These are phyloP conservation scores for Cryptococcus sp. DNA, from an alignment of 1,284 basidiomycete genomes.

Conservation along the genomic window DNA sequence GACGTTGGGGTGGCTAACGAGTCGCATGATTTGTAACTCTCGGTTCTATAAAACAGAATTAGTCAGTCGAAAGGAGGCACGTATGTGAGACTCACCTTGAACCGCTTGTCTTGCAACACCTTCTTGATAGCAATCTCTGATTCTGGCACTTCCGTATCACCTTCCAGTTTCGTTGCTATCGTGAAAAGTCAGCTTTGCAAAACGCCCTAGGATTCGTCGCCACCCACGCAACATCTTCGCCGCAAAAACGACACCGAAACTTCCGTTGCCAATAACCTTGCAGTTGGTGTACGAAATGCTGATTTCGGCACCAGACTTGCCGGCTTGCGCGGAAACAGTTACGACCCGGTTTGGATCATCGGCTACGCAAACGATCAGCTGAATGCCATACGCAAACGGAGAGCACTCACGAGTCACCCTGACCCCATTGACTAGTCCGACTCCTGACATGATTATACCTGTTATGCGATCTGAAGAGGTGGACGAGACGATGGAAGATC, in stretches of 20 bases:
- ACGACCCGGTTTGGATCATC: conserved; percentile 95
- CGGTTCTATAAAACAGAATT: conserved; percentile 69
- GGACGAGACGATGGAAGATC: too few relatives aligned
- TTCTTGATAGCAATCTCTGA: conserved; percentile 99
- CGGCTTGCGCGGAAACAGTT: conserved; percentile 91
- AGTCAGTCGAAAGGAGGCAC: conserved; percentile 13
- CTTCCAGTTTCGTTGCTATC: conserved; percentile 41
- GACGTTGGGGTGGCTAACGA: conserved; percentile 96
- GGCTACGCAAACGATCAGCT: conserved; percentile 29
- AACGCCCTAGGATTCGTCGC: background rate
- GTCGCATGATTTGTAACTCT: conserved; percentile 98
- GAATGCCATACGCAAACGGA: background rate
- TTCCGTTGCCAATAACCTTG: conserved; percentile 98
- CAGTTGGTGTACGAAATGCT: conserved; percentile 95
- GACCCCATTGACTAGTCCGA: conserved; percentile 71
- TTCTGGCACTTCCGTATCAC: conserved; percentile 61
- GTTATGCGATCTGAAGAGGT: background rate
- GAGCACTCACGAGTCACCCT: conserved; percentile 81
- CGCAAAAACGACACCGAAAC: conserved; percentile 96
- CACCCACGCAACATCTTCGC: conserved; percentile 57
- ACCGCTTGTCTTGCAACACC: conserved; percentile 98
- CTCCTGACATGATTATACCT: conserved; percentile 19
- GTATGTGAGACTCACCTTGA: conserved; percentile 75
- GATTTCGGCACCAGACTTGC: conserved; percentile 84
- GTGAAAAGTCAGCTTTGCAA: conserved; percentile 1